Percentiles rank a stretch among this genome's conserved stretches.
Evolutionary conservation across 306 rosid species (phyloP).

Genomic region (Argentina anserina): DNA sequence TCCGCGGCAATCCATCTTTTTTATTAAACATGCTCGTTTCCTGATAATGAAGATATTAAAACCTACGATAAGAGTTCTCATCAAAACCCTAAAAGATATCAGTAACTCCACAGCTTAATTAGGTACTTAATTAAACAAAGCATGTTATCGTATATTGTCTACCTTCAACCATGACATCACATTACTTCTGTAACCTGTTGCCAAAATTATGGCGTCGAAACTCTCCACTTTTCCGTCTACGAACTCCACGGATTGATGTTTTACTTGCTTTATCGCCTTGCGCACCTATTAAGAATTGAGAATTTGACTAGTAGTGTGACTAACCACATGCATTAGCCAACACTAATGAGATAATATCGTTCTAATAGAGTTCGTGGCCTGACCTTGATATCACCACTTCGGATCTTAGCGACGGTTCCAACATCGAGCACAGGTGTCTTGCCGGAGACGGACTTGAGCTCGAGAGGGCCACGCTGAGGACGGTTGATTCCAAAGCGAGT

Average conservation of each 20-base stretch:
- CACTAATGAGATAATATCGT: background rate
- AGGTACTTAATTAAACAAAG: background rate
- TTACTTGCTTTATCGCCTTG: constrained; percentile 59
- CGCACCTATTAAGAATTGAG: constrained; percentile 40
- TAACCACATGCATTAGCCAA: too few relatives aligned
- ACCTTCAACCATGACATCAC: constrained; percentile 88
- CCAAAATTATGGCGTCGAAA: constrained; percentile 70
- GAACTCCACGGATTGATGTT: constrained; percentile 58
- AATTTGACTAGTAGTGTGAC: background rate
- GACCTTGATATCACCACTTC: constrained; percentile 77
- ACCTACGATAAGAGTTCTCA: background rate
- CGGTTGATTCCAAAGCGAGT: constrained; percentile 64
- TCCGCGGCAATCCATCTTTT: constrained; percentile 68
- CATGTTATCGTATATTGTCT: background rate
- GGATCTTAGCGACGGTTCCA: constrained; percentile 78
- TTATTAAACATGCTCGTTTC: constrained; percentile 56
- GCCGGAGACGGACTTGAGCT: constrained; percentile 69
- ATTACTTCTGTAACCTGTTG: constrained; percentile 82
- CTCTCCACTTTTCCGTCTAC: constrained; percentile 64
- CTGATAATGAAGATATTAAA: constrained; percentile 23
- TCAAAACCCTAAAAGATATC: background rate
- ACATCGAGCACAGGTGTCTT: constrained; percentile 94
- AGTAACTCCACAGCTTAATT: background rate
- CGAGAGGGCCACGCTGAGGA: constrained; percentile 78
- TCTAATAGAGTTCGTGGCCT: background rate